Base-by-base conservation (phyloP, 2,329 filamentous ascomycete species). In the Apiospora pterosperma region DNA sequence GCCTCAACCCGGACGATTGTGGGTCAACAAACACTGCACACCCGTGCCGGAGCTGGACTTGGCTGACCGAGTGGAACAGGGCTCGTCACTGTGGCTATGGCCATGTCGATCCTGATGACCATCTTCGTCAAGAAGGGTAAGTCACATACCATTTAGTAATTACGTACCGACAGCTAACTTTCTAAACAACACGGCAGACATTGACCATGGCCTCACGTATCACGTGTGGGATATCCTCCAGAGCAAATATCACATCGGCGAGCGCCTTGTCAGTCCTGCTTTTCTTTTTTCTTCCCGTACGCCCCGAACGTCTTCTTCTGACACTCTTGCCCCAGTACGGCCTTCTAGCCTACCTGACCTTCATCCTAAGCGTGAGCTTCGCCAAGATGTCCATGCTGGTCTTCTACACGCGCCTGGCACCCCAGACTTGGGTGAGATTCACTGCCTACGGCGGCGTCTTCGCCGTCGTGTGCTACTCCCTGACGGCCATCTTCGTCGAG, bases 221-320 rank as follows among this genome's bases (percentile, higher is more conserved):
- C 67, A 69, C 36, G 67, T 69, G 42, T 69, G 67, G 67, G 67
- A 69, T 44, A 69, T 69, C 21, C 63, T 62, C 11, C 67, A 69
- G 41, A 64, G 64, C 19, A 66, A 61, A 25, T 69, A 69, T 38
- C 67, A 67, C 61, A 67, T 69, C 12, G 67, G 67, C 34, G 67
- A 69, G 62, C 64, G 67, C 23, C 38, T 69, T 58, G 67, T 69
- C 62, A 63, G 48, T 41, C 34, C 28, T 23, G 19, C 25, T 21
- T 58, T 25, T 19, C 34, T 41, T 48, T 28, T 44, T 7, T 7
- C 23, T 31, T 12, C 3, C n/a, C 39, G 7, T 4, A 42, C n/a
- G 7, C 39, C 8, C 5, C n/a, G 4, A 11, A 42, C 2, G n/a
- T 21, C 19, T 44, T 25, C 12, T n/a, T 41, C 25, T 52, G 10